phyloP scores from a whole-genome alignment of 2,329 filamentous ascomycete genomes.

The Fusarium sp. region DNA sequence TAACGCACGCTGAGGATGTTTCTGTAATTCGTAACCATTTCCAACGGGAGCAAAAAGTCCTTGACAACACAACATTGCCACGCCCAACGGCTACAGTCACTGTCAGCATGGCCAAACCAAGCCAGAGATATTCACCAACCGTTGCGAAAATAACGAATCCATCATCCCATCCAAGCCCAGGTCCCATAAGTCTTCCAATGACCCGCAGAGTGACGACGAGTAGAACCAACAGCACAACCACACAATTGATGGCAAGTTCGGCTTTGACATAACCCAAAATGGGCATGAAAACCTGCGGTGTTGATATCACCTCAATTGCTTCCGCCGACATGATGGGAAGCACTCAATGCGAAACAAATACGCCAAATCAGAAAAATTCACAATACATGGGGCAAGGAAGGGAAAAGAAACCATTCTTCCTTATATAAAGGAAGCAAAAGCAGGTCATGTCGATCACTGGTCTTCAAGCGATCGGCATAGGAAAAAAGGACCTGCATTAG shows the following conservation, averaged over 20 bases:
- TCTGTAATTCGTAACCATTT: constrained; percentile 40
- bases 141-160: constrained; percentile 46
- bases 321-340: constrained; percentile 16
- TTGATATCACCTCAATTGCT: constrained; percentile 26
- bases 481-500: constrained; percentile 29
- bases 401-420: constrained; percentile 8
- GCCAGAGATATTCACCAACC: constrained; percentile 25
- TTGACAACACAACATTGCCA: constrained; percentile 47
- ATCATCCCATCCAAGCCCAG: constrained; percentile 53
- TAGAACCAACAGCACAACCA: constrained; percentile 50
- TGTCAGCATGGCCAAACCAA: constrained; percentile 7
- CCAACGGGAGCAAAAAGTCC: constrained; percentile 45
- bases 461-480: neutral
- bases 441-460: constrained; percentile 29
- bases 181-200: constrained; percentile 47
- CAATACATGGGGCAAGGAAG: neutral
- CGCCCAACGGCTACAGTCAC: constrained; percentile 40
- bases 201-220: constrained; percentile 47
- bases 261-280: constrained; percentile 44
- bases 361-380: constrained; percentile 1
- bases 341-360: constrained; percentile 19
- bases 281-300: constrained; percentile 27
- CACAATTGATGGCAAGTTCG: constrained; percentile 49
- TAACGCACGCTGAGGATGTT: constrained; percentile 38
- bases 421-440: constrained; percentile 24